These are phyloP conservation scores for Aegilops speltoides DNA, from an alignment of 176 grass and related monocot genomes.

Conservation along the genomic window DNA sequence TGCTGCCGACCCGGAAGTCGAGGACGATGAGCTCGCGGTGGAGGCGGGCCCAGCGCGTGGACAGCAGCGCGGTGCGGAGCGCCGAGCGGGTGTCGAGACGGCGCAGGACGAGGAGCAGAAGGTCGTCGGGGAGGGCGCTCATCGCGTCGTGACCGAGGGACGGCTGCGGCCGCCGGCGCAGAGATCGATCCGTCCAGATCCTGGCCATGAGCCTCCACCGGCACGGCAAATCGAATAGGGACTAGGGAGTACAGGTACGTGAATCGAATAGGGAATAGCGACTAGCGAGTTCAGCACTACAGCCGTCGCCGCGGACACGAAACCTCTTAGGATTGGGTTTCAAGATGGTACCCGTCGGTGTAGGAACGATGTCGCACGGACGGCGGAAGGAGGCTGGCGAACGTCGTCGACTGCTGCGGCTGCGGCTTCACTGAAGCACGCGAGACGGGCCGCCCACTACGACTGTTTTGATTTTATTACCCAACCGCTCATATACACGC, in stretches of 20 bases:
- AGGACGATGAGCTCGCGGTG: background rate
- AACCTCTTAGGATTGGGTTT: too few relatives aligned
- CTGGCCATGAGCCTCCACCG: background rate
- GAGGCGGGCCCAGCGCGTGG: conserved; percentile 13
- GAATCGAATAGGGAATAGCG: too few relatives aligned
- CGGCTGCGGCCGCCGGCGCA: background rate
- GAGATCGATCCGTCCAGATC: background rate
- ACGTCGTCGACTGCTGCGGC: too few relatives aligned
- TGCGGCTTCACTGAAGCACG: too few relatives aligned
- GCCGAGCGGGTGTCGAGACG: conserved; percentile 6
- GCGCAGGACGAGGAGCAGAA: conserved; percentile 7
- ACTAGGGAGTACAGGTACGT: background rate
- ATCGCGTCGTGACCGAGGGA: background rate
- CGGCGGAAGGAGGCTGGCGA: too few relatives aligned
- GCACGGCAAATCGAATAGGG: background rate
- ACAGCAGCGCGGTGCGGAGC: background rate
- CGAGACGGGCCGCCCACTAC: too few relatives aligned
- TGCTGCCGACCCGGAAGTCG: background rate
- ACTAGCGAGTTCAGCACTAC: too few relatives aligned
- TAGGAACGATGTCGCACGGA: too few relatives aligned
- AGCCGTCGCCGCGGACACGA: too few relatives aligned
- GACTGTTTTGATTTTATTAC: too few relatives aligned
- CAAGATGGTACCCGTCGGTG: too few relatives aligned
- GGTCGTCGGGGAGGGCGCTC: conserved; percentile 19
- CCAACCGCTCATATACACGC: too few relatives aligned